Evolutionary conservation across 2,329 filamentous ascomycete species (phyloP).

Genomic region (Beauveria varroae): DNA sequence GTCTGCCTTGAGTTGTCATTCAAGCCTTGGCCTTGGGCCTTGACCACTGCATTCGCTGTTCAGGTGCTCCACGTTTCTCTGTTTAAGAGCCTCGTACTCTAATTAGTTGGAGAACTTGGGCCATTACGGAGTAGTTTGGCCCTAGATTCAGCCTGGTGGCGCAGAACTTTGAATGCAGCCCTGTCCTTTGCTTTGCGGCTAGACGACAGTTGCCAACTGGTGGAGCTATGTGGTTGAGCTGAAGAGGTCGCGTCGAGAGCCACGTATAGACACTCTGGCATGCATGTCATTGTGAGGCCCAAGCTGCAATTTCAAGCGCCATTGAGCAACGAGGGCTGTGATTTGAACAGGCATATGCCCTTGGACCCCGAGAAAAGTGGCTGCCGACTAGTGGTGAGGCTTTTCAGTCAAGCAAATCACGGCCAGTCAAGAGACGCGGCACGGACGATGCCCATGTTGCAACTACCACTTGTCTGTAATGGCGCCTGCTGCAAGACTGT

Average conservation of each 20-base stretch:
- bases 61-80: background rate
- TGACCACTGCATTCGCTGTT: background rate
- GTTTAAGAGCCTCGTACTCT: background rate
- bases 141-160: constrained; percentile 1
- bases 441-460: too few species aligned
- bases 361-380: background rate
- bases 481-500: constrained; percentile 2
- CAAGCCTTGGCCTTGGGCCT: background rate
- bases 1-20: background rate
- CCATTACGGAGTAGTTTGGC: background rate
- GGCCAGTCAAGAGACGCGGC: background rate
- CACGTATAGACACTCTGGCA: background rate
- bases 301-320: background rate
- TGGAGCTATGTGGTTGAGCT: background rate
- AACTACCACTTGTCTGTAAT: background rate
- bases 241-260: background rate
- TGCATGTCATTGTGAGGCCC: background rate
- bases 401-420: background rate
- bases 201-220: background rate
- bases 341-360: background rate
- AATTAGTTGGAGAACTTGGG: background rate
- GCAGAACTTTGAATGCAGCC: background rate
- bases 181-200: background rate
- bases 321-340: background rate
- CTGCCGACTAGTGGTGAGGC: background rate